Conservation (phyloP, 78 protist species). For the Monocercomonoides exilis region DNA sequence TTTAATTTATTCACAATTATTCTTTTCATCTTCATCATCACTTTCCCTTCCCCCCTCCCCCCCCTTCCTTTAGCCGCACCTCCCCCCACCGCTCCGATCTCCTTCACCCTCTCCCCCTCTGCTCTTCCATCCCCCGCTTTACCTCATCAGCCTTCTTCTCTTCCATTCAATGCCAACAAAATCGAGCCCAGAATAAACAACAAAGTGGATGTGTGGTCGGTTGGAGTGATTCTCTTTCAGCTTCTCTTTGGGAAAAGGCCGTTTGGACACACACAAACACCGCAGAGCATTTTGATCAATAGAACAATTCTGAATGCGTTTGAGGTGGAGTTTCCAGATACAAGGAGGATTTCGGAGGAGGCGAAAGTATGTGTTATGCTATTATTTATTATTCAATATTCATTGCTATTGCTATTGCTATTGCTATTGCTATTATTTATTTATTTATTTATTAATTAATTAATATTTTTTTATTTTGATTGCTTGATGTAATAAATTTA, state of each 20-base stretch:
- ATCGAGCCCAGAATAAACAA: not conserved
- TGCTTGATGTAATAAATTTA: too few species aligned
- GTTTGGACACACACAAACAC: slow-evolving; percentile 59
- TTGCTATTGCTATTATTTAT: too few species aligned
- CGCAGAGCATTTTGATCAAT: slow-evolving; percentile 9
- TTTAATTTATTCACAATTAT: too few species aligned
- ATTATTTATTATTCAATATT: too few species aligned
- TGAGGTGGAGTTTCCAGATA: slow-evolving; percentile 48
- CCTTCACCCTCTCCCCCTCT: not conserved
- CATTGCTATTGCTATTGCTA: too few species aligned
- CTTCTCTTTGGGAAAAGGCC: slow-evolving; percentile 65
- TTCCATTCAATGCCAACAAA: not conserved
- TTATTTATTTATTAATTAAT: too few species aligned
- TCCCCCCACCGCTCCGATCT: too few species aligned
- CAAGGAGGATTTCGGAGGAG: slow-evolving; percentile 39
- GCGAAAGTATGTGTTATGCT: too few species aligned
- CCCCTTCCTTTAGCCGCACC: too few species aligned
- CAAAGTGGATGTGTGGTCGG: slow-evolving; percentile 83
- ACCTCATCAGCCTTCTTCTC: not conserved
- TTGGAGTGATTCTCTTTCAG: slow-evolving; percentile 71
- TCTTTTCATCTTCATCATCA: too few species aligned
- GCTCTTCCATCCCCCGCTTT: not conserved
- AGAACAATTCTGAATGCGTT: slow-evolving; percentile 24
- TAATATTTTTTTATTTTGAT: too few species aligned
- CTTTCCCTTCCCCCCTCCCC: too few species aligned